Percentiles rank a stretch among this genome's conserved stretches.
These are phyloP conservation scores for Annona cherimola DNA, from an alignment of 164 flowering plant genomes.

Conservation along the genomic window DNA sequence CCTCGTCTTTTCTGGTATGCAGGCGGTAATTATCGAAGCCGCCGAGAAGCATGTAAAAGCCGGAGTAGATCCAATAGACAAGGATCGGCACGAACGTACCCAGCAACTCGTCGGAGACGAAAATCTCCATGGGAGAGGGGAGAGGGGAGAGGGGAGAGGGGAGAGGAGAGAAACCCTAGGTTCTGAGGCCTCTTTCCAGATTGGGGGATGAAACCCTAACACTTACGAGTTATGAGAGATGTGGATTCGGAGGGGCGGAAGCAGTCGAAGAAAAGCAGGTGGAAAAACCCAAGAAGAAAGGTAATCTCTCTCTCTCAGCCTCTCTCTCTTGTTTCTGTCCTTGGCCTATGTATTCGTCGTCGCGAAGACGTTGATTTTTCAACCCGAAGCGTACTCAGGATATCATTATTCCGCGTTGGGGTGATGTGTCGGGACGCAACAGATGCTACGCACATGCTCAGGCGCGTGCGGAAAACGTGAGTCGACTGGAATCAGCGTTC, in stretches of 20 bases:
- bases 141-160: not conserved
- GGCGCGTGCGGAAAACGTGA: not conserved
- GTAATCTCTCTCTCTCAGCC: not conserved
- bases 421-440: not conserved
- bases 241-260: not conserved
- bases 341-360: too few species aligned
- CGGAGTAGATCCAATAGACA: constrained; percentile 87
- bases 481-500: not conserved
- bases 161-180: not conserved
- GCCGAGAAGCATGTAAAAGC: constrained; percentile 57
- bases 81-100: constrained; percentile 72
- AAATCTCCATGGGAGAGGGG: constrained; percentile 32
- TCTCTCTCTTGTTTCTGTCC: not conserved
- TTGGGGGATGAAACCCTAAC: not conserved
- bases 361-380: not conserved
- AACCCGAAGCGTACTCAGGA: not conserved
- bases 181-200: too few species aligned
- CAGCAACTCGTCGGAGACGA: constrained; percentile 67
- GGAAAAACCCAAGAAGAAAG: not conserved
- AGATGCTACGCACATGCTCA: not conserved
- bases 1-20: constrained; percentile 79
- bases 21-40: constrained; percentile 60
- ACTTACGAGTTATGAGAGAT: not conserved
- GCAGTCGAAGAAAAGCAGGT: not conserved
- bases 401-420: not conserved